Evolutionary conservation across 306 rosid species (phyloP), one percentile per base, ranked within the genome.

Genomic region (Begonia fuchsioides): DNA sequence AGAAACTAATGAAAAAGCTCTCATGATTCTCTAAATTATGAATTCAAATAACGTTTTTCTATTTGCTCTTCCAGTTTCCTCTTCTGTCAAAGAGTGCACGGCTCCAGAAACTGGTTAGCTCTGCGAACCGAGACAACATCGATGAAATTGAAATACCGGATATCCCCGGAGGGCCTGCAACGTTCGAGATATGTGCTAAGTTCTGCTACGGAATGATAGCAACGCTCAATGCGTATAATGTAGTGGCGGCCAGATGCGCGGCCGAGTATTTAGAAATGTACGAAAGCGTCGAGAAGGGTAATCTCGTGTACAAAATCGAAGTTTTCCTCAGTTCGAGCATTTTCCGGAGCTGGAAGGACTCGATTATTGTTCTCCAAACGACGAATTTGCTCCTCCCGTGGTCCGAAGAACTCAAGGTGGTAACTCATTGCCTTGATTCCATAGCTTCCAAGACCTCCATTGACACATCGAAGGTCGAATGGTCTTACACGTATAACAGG

Each of bases 311-410:
- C 80, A 90, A 90, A 77, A 76, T 90, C 52, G 97, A 90, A 52
- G 97, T 84, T 12, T 90, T 90, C 70, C 93, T 90, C 68, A 84
- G 69, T 68, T 81, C 95, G 8, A 84, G 95, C 84, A 69, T 90
- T 60, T 79, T 90, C 68, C 71, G 81, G 67, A 81, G 95, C 69
- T 90, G 97, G 95, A 90, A 90, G 58, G 95, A 90, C 76, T 84
- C 92, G 0, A 90, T 90, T 44, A 90, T 90, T 65, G 95, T 81
- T 72, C 93, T 90, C 55, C 93, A 84, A 72, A 81, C 93, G 11
- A 79, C 93, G 16, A 76, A 62, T 58, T 70, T 87, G 47, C 80
- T 90, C 65, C 83, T 74, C 60, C 93, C 97, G 2, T 84, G 90
- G 95, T 72, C 97, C 0, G 97, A 90, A 73, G 97, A 90, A 57